Evolutionary conservation across 1,139 yeast genomes (phyloP).

Genomic region (Lodderomyces theae): DNA sequence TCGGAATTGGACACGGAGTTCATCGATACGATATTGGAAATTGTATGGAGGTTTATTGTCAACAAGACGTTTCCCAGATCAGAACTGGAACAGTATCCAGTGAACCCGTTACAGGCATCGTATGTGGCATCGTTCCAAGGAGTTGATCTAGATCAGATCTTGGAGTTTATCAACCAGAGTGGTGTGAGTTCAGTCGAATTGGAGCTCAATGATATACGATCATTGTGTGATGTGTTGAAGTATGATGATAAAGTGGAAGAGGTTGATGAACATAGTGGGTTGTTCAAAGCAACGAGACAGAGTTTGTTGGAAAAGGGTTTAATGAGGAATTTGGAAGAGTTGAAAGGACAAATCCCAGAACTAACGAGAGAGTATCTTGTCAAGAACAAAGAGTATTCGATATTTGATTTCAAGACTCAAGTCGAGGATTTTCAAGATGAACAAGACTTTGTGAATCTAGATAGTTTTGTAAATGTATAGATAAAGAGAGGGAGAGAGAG

Average conservation of each 20-base stretch:
- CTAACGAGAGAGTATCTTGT: conserved; percentile 7
- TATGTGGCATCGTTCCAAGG: conserved; percentile 58
- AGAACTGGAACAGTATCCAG: conserved; percentile 30
- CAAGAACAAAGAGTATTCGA: conserved; percentile 25
- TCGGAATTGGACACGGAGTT: conserved; percentile 92
- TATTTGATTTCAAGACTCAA: conserved; percentile 36
- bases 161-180: conserved; percentile 69
- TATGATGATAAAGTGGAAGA: conserved; percentile 84
- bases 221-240: conserved; percentile 83
- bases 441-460: conserved; percentile 39
- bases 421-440: conserved; percentile 32
- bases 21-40: conserved; percentile 76
- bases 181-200: conserved; percentile 83
- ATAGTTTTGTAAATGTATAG: conserved; percentile 30
- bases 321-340: conserved; percentile 4
- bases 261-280: conserved; percentile 42
- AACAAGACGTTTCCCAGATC: conserved; percentile 73
- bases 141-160: conserved; percentile 69
- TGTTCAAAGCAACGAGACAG: conserved; percentile 59
- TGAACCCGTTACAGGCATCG: conserved; percentile 32
- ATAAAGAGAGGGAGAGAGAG: too few species aligned
- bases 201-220: conserved; percentile 67
- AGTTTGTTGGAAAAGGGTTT: conserved; percentile 63
- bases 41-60: conserved; percentile 85
- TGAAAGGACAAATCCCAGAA: conserved; percentile 7